These are phyloP conservation scores for Immersiella caudata DNA, from an alignment of 495 filamentous ascomycete genomes.

Conservation along the genomic window DNA sequence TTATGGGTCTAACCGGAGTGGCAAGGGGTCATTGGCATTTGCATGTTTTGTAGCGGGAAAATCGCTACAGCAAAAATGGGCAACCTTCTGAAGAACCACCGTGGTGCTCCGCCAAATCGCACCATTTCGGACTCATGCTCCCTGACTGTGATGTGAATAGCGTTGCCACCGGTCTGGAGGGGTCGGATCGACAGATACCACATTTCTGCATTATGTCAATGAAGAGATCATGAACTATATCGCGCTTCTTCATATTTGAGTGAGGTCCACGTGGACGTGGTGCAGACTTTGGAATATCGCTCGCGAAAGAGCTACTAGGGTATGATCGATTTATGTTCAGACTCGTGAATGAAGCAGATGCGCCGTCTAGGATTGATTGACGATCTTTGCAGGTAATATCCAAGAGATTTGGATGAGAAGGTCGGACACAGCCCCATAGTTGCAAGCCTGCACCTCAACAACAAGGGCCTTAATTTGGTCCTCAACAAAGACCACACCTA, in stretches of 20 bases:
- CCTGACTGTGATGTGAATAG: background rate
- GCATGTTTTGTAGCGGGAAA: slow-evolving; percentile 60
- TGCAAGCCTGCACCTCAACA: too few relatives aligned
- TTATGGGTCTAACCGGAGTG: slow-evolving; percentile 49
- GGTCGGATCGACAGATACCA: background rate
- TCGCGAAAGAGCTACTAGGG: too few relatives aligned
- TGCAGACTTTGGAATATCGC: too few relatives aligned
- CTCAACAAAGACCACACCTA: too few relatives aligned
- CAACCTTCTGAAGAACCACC: slow-evolving; percentile 42
- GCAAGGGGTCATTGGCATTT: slow-evolving; percentile 51
- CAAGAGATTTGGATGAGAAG: too few relatives aligned
- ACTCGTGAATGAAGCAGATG: too few relatives aligned
- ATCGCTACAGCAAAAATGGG: slow-evolving; percentile 51
- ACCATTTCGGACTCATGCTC: slow-evolving; percentile 15
- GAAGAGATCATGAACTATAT: background rate
- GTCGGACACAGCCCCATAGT: too few relatives aligned
- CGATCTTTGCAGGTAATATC: too few relatives aligned
- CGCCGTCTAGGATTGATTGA: too few relatives aligned
- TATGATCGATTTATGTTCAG: too few relatives aligned
- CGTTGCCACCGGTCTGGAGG: background rate
- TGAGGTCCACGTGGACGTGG: background rate
- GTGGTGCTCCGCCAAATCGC: slow-evolving; percentile 32
- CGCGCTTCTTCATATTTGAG: background rate
- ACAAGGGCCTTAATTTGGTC: too few relatives aligned
- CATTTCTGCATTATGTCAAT: background rate